A percentile compares a stretch with the other conserved stretches of the same genome.
These are phyloP conservation scores for Pyropia yezoensis DNA, from an alignment of 23 red algal genomes.

Conservation along the genomic window DNA sequence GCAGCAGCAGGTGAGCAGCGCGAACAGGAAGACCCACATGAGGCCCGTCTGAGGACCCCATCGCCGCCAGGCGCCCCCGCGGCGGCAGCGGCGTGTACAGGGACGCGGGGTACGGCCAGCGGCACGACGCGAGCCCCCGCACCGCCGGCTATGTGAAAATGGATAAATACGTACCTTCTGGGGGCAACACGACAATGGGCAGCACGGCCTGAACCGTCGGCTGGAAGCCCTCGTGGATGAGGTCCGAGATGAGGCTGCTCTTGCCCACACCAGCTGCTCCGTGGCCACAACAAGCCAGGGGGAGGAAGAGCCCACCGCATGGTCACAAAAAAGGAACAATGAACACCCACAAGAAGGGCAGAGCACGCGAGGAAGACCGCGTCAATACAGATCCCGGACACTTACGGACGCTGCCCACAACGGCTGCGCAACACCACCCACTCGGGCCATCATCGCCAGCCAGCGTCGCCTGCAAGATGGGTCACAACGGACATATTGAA, in stretches of 20 bases:
- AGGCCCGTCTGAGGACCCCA: too few species aligned
- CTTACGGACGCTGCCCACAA: not conserved
- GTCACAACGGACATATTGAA: not conserved
- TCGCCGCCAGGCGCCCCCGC: too few species aligned
- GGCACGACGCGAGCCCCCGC: too few species aligned
- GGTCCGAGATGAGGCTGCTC: conserved; percentile 80
- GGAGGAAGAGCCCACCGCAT: not conserved
- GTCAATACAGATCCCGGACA: not conserved
- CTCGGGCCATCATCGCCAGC: not conserved
- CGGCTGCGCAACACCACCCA: not conserved
- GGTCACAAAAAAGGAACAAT: not conserved
- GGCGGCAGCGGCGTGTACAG: too few species aligned
- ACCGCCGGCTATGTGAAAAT: too few species aligned
- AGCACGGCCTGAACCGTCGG: conserved; percentile 62
- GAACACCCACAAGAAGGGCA: not conserved
- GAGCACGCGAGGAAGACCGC: not conserved
- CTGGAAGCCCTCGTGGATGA: conserved; percentile 86
- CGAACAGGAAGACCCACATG: too few species aligned
- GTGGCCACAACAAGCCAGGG: not conserved
- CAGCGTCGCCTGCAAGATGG: not conserved
- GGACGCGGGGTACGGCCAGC: too few species aligned
- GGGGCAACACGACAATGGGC: conserved; percentile 76
- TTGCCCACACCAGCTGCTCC: conserved; percentile 66
- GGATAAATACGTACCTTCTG: conserved; percentile 34
- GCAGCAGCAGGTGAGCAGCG: too few species aligned